Evolutionary conservation across 2,329 filamentous ascomycete species (phyloP).

Genomic region (Colletotrichum sp.): DNA sequence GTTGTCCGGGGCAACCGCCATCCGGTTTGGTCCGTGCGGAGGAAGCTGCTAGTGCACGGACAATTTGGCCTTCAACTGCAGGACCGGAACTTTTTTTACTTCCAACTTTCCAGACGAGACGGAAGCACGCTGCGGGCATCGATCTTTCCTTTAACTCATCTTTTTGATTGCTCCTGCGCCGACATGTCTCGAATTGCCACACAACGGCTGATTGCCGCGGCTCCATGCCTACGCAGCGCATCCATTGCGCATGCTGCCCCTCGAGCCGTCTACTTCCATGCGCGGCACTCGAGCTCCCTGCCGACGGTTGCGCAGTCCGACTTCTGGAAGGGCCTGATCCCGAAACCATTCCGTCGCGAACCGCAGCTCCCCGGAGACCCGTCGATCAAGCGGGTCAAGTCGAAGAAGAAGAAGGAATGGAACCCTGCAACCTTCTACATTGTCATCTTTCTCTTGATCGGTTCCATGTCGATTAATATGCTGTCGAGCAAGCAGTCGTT

Average conservation of each 20-base stretch:
- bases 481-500: constrained; percentile 81
- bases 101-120: neutral
- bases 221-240: neutral
- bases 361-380: constrained; percentile 36
- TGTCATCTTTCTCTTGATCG: constrained; percentile 83
- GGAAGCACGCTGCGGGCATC: neutral
- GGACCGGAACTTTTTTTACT: neutral
- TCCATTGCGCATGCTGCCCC: neutral
- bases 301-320: constrained; percentile 60
- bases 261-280: neutral
- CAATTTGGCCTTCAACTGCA: neutral
- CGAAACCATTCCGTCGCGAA: constrained; percentile 65
- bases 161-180: neutral
- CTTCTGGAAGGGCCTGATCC: constrained; percentile 74
- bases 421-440: constrained; percentile 86
- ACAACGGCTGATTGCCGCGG: neutral
- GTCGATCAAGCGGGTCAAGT: constrained; percentile 34
- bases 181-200: constrained; percentile 2
- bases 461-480: constrained; percentile 94
- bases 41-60: constrained; percentile 1
- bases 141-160: neutral
- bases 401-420: constrained; percentile 66
- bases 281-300: constrained; percentile 41
- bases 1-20: constrained; percentile 16
- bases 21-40: neutral